Base-by-base conservation (phyloP, 1,284 basidiomycete species). In the Athelia psychrophila region DNA sequence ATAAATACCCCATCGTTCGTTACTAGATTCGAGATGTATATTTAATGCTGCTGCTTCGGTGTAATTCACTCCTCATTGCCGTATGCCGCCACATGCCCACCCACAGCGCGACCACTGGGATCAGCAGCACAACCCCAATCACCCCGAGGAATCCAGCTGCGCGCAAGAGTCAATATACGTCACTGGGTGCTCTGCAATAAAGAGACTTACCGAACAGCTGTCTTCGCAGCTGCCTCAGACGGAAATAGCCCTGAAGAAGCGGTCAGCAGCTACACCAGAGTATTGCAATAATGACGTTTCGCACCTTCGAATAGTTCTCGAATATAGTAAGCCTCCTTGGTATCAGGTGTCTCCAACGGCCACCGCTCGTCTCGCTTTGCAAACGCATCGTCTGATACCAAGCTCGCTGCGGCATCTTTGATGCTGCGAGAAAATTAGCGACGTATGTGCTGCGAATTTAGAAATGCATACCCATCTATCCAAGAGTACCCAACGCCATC, bases 401-500 rank as follows among this genome's bases (percentile, higher is more conserved):
- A 68, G 4, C 77, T 61, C 38, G 80, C 87, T 6, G 97, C 90
- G 63, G 98, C 84, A 50, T 88, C 88, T 76, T 99, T 99, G 58
- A 99, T 93, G 47, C 91, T 91, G 59, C 2, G 18, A 36, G 18
- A 8, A 1, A 3, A 35, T 42, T 2, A 52, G 23, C 15, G 47
- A 20, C 47, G 18, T 9, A 23, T 42, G 48, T 52, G 32, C 47
- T 9, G 35, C 23, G 32, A 15, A 2, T 55, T 47, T 12, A 49
- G 10, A 51, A 19, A 27, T 15, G 61, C 79, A 47, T 65, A 90
- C 84, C 95, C 95, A 65, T 99, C 97, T 65, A 99, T 99, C 97
- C 97, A 99, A 44, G 93, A 97, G 75, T 99, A 99, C 24, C 97
- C 97, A 52, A 99, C 97, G 55, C 97, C 97, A 67, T 99, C 97